Evolutionary conservation across 2,329 filamentous ascomycete genomes (phyloP), one percentile per base, ranked within the genome.

Genomic region (Pyricularia pennisetigena): DNA sequence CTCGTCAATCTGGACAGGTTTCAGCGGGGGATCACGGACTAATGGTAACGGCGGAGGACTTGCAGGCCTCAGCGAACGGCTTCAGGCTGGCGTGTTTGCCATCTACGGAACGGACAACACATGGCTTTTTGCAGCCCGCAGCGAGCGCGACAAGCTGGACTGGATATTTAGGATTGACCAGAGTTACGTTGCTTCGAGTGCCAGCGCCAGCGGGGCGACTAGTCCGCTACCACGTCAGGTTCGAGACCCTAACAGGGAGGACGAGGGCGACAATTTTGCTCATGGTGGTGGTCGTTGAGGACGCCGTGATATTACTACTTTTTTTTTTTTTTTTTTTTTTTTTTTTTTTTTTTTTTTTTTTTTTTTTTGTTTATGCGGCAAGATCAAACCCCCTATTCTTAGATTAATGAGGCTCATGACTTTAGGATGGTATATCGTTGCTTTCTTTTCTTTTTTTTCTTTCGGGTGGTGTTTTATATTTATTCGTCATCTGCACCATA

Each of bases 121-220:
- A 35, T 99, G 94, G 86, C 83, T 99, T 59, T 98, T 99, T 78
- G 92, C 93, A 16, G 92, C 93, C 28, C 85, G 93, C 69, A 94
- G 88, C 74, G 94, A 97, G 80, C 86, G 89, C 65, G 94, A 97
- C 78, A 97, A 97, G 82, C 90, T 94, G 73, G 95, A 98, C 77
- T 99, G 95, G 95, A 97, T 99, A 73, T 86, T 96, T 78, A 90
- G 91, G 74, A 93, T 99, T 73, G 95, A 99, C 78, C 91, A 97
- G 82, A 92, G 90, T 67, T 87, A 85, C 72, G 78, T 85, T 73
- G 81, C 83, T 49, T 81, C 78, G 12, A 81, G 78, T 68, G 80
- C 80, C 62, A 84, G 82, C 70, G 73, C 71, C 61, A 82, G 79
- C 70, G 77, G 77, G 20, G 74, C 77, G 24, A 78, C 75, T 35